Evolutionary conservation across 2,329 filamentous ascomycete genomes (phyloP).

Genomic region (Helminthosporium solani): DNA sequence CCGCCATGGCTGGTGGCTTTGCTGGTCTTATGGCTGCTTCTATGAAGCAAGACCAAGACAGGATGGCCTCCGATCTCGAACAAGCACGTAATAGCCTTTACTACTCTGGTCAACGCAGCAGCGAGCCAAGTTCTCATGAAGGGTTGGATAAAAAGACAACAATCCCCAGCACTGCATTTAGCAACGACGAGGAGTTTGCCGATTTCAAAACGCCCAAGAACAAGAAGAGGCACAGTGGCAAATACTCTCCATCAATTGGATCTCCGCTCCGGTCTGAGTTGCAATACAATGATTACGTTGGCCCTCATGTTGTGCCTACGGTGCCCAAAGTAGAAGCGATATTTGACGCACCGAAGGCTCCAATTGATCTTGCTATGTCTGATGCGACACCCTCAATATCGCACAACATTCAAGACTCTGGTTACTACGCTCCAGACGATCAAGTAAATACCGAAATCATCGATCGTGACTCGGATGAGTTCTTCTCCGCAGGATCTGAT

Average conservation of each 20-base stretch:
- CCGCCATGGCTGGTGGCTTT: constrained; percentile 35
- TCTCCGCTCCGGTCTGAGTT: constrained; percentile 49
- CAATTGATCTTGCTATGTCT: constrained; percentile 16
- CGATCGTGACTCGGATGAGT: constrained; percentile 38
- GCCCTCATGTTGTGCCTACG: constrained; percentile 11
- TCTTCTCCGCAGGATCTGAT: constrained; percentile 36
- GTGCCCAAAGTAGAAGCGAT: constrained; percentile 14
- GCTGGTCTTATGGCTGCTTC: constrained; percentile 33
- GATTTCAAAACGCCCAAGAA: constrained; percentile 46
- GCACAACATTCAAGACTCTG: constrained; percentile 31
- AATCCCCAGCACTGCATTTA: constrained; percentile 36
- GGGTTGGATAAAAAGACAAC: constrained; percentile 18
- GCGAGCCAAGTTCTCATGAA: constrained; percentile 14
- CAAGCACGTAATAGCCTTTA: constrained; percentile 29
- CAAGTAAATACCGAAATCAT: constrained; percentile 12
- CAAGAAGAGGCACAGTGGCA: constrained; percentile 48
- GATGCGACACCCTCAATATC: constrained; percentile 14
- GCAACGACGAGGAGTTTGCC: constrained; percentile 35
- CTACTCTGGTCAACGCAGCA: constrained; percentile 20
- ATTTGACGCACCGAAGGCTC: constrained; percentile 18
- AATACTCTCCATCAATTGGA: constrained; percentile 44
- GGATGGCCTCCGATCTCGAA: constrained; percentile 30
- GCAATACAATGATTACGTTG: constrained; percentile 47
- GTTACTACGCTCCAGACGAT: constrained; percentile 38
- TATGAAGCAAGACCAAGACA: constrained; percentile 37